A percentile compares a stretch with the other conserved stretches of the same genome.
These are phyloP conservation scores for Diplodia intermedia DNA, from an alignment of 2,329 filamentous ascomycete species.

Conservation along the genomic window DNA sequence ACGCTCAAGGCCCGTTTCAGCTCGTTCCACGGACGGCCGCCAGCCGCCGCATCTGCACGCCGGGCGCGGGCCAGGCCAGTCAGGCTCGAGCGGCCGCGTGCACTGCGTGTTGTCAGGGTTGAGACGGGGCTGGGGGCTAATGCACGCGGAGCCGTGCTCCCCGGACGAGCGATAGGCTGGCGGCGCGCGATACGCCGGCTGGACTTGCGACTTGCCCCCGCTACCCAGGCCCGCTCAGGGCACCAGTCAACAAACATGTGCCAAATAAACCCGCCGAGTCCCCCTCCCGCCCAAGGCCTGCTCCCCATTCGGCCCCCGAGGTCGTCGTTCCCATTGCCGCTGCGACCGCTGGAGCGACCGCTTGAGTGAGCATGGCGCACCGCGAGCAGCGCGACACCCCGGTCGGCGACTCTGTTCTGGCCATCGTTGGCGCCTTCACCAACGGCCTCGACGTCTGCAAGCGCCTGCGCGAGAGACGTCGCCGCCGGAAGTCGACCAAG, in stretches of 20 bases:
- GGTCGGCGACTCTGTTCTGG: constrained; percentile 42
- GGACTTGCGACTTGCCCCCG: background rate
- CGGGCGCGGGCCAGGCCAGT: background rate
- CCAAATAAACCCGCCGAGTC: constrained; percentile 12
- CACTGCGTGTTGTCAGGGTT: constrained; percentile 10
- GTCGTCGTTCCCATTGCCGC: too few species aligned
- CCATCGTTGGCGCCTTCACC: constrained; percentile 54
- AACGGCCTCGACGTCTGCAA: constrained; percentile 56
- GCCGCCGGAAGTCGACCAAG: constrained; percentile 41
- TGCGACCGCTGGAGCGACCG: constrained; percentile 19
- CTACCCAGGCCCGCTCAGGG: background rate
- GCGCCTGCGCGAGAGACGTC: constrained; percentile 47
- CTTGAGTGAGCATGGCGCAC: constrained; percentile 15
- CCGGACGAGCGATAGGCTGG: constrained; percentile 21
- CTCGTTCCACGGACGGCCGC: background rate
- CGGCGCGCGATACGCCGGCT: constrained; percentile 23
- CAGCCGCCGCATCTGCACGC: background rate
- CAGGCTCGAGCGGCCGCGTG: background rate
- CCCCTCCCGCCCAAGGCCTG: background rate
- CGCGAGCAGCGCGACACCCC: constrained; percentile 16
- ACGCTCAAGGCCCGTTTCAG: background rate
- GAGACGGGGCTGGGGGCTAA: constrained; percentile 22
- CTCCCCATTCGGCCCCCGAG: background rate
- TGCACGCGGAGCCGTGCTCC: background rate
- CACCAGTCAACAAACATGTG: constrained; percentile 25